Base-by-base conservation (phyloP, 129 eudicot species). In the Helianthus tuberosus region DNA sequence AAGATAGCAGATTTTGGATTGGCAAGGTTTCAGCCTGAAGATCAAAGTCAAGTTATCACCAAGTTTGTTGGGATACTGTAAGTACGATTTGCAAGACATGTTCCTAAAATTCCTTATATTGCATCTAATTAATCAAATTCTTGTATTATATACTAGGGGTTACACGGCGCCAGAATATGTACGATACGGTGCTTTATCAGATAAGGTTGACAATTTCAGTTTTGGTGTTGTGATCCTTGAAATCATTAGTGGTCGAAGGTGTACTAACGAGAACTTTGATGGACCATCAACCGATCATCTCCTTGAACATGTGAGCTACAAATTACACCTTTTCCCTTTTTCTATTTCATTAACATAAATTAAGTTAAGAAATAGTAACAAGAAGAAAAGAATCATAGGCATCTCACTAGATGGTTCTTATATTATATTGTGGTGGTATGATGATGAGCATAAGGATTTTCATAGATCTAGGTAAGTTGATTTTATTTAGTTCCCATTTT, bases 1-100 rank as follows among this genome's bases (percentile, higher is more conserved):
- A 90, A 90, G 65, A 87, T 87, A 60, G 91, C 91, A 14, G 96
- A 90, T 84, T 90, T 87, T 49, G 96, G 96, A 11, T 75, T 87
- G 78, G 89, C 89, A 52, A 87, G 91, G 71, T 87, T 90, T 64
- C 66, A 85, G 3, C 93, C 93, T 0, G 91, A 83, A 55, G 87
- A 83, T 64, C 84, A 70, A 73, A 87, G 84, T 32, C 96, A 90
- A 77, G 74, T 90, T 57, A 90, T 84, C 86, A 90, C 93, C 71
- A 83, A 53, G 55, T 85, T 90, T 57, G 93, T 86, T 0, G 93
- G 96, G 13, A 36, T 50, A 13, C 6, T 64, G 49, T 35, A 35
- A 38, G 47, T 32, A 36, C 6, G 8, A 60, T 11, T 58, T 5
- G 1, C 8, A 39, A 39, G 46, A 39, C 46, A 52, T 52, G 58